Conservation (phyloP, 1,139 yeast genomes). For the Sporopachydermia cereana region DNA sequence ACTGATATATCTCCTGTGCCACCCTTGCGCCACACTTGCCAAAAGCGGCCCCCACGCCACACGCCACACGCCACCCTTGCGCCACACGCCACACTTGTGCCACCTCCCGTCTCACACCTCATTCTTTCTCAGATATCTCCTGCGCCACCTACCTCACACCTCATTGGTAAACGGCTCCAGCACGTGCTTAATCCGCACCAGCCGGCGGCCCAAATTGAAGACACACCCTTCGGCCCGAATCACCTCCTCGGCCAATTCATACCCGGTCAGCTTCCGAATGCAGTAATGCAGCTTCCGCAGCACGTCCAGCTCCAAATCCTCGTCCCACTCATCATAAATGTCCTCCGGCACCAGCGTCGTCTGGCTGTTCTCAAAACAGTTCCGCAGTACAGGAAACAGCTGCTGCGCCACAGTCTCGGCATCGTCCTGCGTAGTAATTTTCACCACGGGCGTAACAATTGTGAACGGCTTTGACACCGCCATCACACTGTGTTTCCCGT, state of each 20-base stretch:
- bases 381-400: slow-evolving; percentile 17
- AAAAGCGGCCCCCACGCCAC: too few relatives aligned
- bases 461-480: slow-evolving; percentile 64
- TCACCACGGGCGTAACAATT: slow-evolving; percentile 34
- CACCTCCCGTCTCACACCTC: too few relatives aligned
- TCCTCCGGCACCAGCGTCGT: slow-evolving; percentile 15
- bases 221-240: slow-evolving; percentile 21
- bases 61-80: too few relatives aligned
- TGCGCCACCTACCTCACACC: slow-evolving; percentile 5
- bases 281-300: slow-evolving; percentile 21
- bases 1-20: too few relatives aligned
- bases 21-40: too few relatives aligned
- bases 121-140: slow-evolving; percentile 5
- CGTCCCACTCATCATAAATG: slow-evolving; percentile 18
- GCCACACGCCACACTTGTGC: too few relatives aligned
- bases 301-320: slow-evolving; percentile 16
- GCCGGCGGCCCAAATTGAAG: slow-evolving; percentile 19
- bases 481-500: slow-evolving; percentile 60
- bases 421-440: slow-evolving; percentile 8
- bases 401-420: slow-evolving; percentile 24
- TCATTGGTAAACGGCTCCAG: slow-evolving; percentile 19
- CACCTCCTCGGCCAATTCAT: slow-evolving; percentile 24
- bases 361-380: slow-evolving; percentile 14
- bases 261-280: slow-evolving; percentile 21
- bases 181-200: slow-evolving; percentile 19